Conservation (phyloP, 768 basidiomycete genomes). For the Amyloporia xantha region DNA sequence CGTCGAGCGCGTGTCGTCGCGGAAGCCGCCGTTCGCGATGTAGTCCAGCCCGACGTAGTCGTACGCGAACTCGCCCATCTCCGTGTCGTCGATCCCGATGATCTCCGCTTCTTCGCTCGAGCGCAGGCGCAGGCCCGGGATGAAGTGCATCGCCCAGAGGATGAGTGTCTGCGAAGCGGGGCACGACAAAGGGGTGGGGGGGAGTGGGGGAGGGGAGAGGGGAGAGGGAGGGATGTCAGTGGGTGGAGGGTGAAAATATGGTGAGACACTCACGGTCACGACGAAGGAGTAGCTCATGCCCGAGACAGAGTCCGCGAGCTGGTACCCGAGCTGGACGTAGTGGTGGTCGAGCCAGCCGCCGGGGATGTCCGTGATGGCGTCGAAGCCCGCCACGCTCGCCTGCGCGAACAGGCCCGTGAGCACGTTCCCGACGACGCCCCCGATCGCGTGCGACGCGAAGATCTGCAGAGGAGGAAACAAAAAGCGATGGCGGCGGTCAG, state of each 20-base stretch:
- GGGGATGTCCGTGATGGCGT: slow-evolving; percentile 48
- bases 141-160: slow-evolving; percentile 82
- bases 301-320: slow-evolving; percentile 68
- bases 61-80: slow-evolving; percentile 51
- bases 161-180: slow-evolving; percentile 57
- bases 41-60: slow-evolving; percentile 42
- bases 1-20: slow-evolving; percentile 27
- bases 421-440: slow-evolving; percentile 71
- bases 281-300: slow-evolving; percentile 68
- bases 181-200: background rate
- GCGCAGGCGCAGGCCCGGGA: slow-evolving; percentile 75
- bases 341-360: slow-evolving; percentile 89
- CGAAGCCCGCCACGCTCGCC: slow-evolving; percentile 67
- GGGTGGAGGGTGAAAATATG: background rate
- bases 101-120: slow-evolving; percentile 59
- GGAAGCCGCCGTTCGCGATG: slow-evolving; percentile 24
- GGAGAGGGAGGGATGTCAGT: too few relatives aligned
- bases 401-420: slow-evolving; percentile 89
- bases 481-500: background rate
- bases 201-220: background rate
- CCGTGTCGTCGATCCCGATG: slow-evolving; percentile 78
- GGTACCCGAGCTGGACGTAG: slow-evolving; percentile 78
- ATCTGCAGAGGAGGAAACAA: slow-evolving; percentile 61
- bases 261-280: slow-evolving; percentile 51
- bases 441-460: slow-evolving; percentile 79